phyloP scores from a whole-genome alignment of 2,329 filamentous ascomycete species.

The Alternaria triticina region DNA sequence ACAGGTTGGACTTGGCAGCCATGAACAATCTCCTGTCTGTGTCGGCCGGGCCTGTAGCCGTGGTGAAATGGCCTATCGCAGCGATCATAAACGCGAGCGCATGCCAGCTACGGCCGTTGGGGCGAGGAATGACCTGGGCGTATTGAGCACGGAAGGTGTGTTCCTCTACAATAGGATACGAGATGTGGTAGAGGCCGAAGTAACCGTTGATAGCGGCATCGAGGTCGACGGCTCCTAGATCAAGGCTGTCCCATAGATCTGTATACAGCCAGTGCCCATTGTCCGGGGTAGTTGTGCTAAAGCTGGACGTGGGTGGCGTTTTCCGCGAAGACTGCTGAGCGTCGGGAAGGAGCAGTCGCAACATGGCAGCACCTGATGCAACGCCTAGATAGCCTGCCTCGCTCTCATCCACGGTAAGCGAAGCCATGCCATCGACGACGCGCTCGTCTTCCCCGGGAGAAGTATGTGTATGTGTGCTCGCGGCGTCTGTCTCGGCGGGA shows the following conservation, averaged over 20 bases:
- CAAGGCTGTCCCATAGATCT: background rate
- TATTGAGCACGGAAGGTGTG: constrained; percentile 57
- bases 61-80: background rate
- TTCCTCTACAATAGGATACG: constrained; percentile 58
- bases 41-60: background rate
- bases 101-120: constrained; percentile 40
- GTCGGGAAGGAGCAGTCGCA: constrained; percentile 34
- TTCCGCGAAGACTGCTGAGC: constrained; percentile 3
- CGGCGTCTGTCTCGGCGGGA: background rate
- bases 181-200: constrained; percentile 55
- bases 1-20: constrained; percentile 52
- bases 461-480: background rate
- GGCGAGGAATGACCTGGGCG: constrained; percentile 48
- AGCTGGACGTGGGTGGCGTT: background rate
- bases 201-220: constrained; percentile 48
- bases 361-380: constrained; percentile 54
- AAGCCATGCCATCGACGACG: background rate
- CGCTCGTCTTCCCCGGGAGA: background rate
- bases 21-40: background rate
- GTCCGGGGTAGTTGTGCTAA: background rate
- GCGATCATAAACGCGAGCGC: background rate
- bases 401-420: constrained; percentile 16
- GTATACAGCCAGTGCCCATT: background rate
- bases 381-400: constrained; percentile 56
- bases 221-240: background rate